Evolutionary conservation across 225 moss, liverwort and hornwort species (phyloP).

Genomic region (Physcomitrellopsis africana): DNA sequence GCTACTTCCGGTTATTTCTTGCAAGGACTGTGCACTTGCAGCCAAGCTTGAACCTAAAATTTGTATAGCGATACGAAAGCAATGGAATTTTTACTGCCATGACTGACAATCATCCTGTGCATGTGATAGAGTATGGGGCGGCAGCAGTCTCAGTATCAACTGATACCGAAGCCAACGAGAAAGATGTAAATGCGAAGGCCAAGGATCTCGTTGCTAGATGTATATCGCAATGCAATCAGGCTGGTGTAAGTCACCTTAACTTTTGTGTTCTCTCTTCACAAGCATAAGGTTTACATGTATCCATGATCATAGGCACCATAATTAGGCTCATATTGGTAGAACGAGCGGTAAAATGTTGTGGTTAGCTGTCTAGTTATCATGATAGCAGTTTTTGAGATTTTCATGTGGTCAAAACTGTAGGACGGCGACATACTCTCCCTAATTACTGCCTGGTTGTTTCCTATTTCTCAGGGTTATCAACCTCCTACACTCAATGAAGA

Average conservation of each 20-base stretch:
- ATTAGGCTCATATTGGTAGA: not conserved
- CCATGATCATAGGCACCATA: not conserved
- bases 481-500: not conserved
- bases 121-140: constrained; percentile 68
- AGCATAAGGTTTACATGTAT: not conserved
- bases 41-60: not conserved
- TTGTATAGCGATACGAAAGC: too few species aligned
- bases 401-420: not conserved
- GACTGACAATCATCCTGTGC: not conserved
- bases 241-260: constrained; percentile 50
- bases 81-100: not conserved
- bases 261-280: not conserved
- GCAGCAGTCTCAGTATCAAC: constrained; percentile 39
- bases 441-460: not conserved
- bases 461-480: not conserved
- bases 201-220: constrained; percentile 68
- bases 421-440: not conserved
- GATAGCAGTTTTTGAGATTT: not conserved
- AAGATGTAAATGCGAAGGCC: constrained; percentile 29
- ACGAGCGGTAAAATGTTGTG: not conserved
- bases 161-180: constrained; percentile 37
- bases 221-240: constrained; percentile 62
- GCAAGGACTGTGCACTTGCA: not conserved
- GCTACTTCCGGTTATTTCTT: not conserved
- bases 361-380: not conserved